Conservation (phyloP, 805 yeast genomes). For the Ogataea paraovalis region DNA sequence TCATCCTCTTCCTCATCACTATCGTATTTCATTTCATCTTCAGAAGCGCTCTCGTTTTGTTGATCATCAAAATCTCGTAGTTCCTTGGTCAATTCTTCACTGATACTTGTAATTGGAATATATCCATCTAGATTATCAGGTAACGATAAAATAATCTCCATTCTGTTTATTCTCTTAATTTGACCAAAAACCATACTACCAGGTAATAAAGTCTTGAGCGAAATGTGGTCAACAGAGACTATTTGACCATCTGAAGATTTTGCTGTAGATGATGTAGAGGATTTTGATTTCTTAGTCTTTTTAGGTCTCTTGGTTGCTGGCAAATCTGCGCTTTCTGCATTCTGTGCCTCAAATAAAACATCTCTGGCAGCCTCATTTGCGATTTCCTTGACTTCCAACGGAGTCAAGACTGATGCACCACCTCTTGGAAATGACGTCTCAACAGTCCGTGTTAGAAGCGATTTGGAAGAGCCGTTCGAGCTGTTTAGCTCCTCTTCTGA, state of each 20-base stretch:
- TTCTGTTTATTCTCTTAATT: constrained; percentile 52
- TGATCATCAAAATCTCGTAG: constrained; percentile 57
- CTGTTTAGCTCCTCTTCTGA: constrained; percentile 31
- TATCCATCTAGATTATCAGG: constrained; percentile 81
- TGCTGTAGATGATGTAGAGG: constrained; percentile 25
- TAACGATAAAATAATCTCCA: constrained; percentile 65
- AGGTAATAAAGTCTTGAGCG: constrained; percentile 57
- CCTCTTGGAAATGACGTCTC: constrained; percentile 91
- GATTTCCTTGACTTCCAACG: constrained; percentile 88
- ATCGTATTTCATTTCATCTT: constrained; percentile 12
- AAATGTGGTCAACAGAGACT: constrained; percentile 57
- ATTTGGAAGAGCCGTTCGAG: constrained; percentile 16
- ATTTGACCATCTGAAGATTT: constrained; percentile 24
- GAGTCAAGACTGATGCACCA: constrained; percentile 80
- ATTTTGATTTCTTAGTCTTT: constrained; percentile 25
- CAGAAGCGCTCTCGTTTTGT: constrained; percentile 34
- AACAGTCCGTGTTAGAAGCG: constrained; percentile 26
- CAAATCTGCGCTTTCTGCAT: background rate
- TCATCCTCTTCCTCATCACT: constrained; percentile 32
- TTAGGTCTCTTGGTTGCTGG: constrained; percentile 27
- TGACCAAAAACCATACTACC: constrained; percentile 81
- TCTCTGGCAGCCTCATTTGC: constrained; percentile 90
- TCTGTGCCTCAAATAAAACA: constrained; percentile 56
- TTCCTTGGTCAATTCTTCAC: constrained; percentile 53
- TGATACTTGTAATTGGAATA: constrained; percentile 69